These are phyloP conservation scores for Nephelium lappaceum DNA, from an alignment of 345 rosid species.

Conservation along the genomic window DNA sequence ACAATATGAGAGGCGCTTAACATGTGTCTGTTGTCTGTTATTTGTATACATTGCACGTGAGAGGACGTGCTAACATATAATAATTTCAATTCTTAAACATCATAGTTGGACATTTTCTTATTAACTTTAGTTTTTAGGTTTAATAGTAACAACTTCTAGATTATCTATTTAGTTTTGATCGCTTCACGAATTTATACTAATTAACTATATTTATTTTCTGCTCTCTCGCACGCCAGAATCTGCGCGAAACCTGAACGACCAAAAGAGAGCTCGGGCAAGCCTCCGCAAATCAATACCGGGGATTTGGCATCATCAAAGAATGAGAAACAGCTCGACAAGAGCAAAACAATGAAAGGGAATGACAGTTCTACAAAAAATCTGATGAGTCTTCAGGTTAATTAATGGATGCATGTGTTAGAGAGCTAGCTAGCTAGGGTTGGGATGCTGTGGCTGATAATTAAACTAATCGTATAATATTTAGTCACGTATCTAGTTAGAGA, in stretches of 20 bases:
- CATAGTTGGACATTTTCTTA: no score
- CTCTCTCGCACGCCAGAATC: background rate
- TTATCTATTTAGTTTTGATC: background rate
- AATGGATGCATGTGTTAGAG: background rate
- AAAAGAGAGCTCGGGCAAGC: background rate
- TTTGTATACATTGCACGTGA: no score
- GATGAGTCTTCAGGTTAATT: conserved; percentile 3
- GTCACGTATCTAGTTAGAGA: background rate
- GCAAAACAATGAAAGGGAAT: background rate
- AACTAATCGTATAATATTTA: background rate
- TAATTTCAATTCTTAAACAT: no score
- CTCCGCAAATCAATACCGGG: background rate
- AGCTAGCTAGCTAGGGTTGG: background rate
- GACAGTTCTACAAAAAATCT: background rate
- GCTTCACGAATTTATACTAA: background rate
- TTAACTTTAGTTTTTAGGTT: no score
- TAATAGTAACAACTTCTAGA: no score
- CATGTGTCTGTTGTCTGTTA: no score
- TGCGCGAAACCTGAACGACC: background rate
- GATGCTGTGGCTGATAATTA: background rate
- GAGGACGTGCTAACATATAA: no score
- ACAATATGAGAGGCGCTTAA: no score
- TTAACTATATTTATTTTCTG: background rate
- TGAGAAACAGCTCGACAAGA: background rate
- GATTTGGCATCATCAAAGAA: background rate